A percentile compares a stretch with the other conserved stretches of the same genome.
Conservation (phyloP, 2,329 filamentous ascomycete species). For the Pseudomassariella vexata region DNA sequence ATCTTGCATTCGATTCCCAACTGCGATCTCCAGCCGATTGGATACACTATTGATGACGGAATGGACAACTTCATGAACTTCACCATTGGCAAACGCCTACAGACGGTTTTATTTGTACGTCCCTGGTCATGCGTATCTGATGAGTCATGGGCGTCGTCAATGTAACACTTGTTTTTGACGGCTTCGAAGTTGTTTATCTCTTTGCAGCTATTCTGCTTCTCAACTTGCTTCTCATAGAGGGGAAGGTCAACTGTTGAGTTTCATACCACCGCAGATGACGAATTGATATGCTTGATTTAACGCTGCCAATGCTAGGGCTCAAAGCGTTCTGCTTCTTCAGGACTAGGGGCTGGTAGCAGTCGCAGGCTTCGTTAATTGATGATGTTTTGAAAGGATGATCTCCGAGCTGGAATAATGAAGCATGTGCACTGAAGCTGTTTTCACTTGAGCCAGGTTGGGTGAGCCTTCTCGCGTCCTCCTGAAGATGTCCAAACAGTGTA, state of each 20-base stretch:
- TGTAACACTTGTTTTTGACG: conserved; percentile 1
- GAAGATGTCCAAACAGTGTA: too few relatives aligned
- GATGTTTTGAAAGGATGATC: too few relatives aligned
- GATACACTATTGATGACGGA: neutral
- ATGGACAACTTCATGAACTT: conserved; percentile 1
- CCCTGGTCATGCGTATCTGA: neutral
- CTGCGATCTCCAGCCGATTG: neutral
- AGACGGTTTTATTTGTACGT: conserved; percentile 2
- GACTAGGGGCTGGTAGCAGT: conserved; percentile 1
- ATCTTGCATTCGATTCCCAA: neutral
- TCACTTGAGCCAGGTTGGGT: too few relatives aligned
- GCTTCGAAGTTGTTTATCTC: conserved; percentile 1
- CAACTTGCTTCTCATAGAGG: conserved; percentile 1
- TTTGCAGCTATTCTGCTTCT: conserved; percentile 3
- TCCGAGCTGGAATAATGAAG: too few relatives aligned
- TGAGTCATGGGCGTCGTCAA: conserved; percentile 1
- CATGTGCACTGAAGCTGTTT: too few relatives aligned
- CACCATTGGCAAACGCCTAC: conserved; percentile 1
- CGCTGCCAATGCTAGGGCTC: neutral
- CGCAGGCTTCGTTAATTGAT: neutral
- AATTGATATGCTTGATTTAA: neutral
- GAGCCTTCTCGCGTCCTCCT: too few relatives aligned
- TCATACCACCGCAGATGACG: too few relatives aligned
- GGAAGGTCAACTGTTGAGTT: neutral
- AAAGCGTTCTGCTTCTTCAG: neutral